These are phyloP conservation scores for Xylaria longipes DNA, from an alignment of 495 filamentous ascomycete genomes.

Conservation along the genomic window DNA sequence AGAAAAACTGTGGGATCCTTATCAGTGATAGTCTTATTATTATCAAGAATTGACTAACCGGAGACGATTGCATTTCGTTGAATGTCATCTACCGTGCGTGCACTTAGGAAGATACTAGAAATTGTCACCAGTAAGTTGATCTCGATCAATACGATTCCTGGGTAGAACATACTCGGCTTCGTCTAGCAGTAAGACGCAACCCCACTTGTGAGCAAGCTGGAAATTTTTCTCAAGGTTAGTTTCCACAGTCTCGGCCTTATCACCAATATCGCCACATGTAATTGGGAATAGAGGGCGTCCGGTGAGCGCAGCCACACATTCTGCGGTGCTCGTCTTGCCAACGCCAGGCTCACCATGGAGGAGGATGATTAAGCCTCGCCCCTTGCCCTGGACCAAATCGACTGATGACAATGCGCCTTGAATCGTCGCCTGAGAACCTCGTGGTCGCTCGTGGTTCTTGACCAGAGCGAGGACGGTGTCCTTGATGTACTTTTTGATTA, in stretches of 20 bases:
- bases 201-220: conserved; percentile 51
- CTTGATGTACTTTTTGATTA: too few species aligned
- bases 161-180: conserved; percentile 51
- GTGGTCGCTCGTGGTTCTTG: too few species aligned
- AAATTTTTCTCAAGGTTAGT: conserved; percentile 50
- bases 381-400: too few species aligned
- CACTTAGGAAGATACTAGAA: conserved; percentile 53
- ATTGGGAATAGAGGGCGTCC: conserved; percentile 59
- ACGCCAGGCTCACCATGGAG: conserved; percentile 17
- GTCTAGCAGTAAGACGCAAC: conserved; percentile 60
- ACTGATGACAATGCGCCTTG: too few species aligned
- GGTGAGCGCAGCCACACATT: conserved; percentile 9
- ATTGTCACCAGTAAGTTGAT: too few species aligned
- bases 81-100: conserved; percentile 48
- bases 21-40: background rate
- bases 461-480: too few species aligned
- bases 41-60: background rate
- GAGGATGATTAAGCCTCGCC: too few species aligned
- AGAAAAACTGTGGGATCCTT: conserved; percentile 46
- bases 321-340: conserved; percentile 32
- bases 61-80: conserved; percentile 56
- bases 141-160: too few species aligned
- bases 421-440: too few species aligned
- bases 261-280: conserved; percentile 47
- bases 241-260: conserved; percentile 41